Evolutionary conservation across 23 red algal species (phyloP).

Genomic region (Gracilariopsis chorda): DNA sequence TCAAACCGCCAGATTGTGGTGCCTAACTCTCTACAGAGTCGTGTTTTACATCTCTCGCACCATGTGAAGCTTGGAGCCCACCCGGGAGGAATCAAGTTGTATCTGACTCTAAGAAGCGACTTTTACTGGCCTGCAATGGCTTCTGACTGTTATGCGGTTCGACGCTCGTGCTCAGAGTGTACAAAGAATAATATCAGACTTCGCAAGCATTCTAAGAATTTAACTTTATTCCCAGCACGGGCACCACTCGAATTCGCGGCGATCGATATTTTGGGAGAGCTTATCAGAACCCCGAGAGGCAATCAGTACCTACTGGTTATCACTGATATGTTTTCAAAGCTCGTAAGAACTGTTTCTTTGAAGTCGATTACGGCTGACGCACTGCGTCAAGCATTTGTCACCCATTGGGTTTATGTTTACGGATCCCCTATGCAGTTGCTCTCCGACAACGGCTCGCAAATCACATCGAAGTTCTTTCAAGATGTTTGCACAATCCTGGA

Average conservation of each 20-base stretch:
- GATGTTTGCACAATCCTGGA: neutral
- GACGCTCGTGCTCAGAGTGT: neutral
- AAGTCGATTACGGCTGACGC: neutral
- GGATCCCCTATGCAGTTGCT: neutral
- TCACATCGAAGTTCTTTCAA: neutral
- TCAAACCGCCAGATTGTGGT: neutral
- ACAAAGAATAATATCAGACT: neutral
- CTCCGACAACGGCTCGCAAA: neutral
- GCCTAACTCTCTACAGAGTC: neutral
- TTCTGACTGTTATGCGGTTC: neutral
- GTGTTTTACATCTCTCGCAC: neutral
- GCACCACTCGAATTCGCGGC: too few relatives aligned
- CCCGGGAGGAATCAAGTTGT: neutral
- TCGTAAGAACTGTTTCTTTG: conserved; percentile 22
- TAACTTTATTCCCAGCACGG: neutral
- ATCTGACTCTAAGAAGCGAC: neutral
- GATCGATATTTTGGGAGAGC: too few relatives aligned
- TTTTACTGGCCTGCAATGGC: neutral
- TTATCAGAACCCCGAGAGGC: too few relatives aligned
- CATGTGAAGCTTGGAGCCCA: neutral
- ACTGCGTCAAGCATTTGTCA: neutral
- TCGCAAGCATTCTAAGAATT: neutral
- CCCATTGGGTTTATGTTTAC: neutral
- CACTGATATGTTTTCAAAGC: too few relatives aligned
- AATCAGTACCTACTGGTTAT: too few relatives aligned